Evolutionary conservation across 371 early-diverging fungal species (phyloP).

Genomic region (Saksenaea oblongispora): DNA sequence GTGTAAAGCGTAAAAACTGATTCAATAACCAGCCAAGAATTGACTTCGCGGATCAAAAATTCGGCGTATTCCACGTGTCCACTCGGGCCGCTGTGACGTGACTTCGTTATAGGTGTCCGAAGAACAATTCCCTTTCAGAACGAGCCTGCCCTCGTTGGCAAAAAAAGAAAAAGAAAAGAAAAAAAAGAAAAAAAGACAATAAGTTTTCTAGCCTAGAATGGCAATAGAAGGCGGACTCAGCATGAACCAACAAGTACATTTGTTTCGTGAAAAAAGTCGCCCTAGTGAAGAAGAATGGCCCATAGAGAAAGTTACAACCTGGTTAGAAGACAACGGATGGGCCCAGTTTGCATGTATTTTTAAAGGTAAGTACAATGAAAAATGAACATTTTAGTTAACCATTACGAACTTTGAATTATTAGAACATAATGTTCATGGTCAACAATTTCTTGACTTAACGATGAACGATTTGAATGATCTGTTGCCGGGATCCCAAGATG

Average conservation of each 20-base stretch:
- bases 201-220: slow-evolving; percentile 4
- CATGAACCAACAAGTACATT: slow-evolving; percentile 7
- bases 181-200: not conserved
- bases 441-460: slow-evolving; percentile 18
- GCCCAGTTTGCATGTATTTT: slow-evolving; percentile 9
- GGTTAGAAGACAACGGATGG: slow-evolving; percentile 24
- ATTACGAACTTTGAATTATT: not conserved
- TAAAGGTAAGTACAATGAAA: slow-evolving; percentile 14
- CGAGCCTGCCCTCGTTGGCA: too few relatives aligned
- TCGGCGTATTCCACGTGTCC: too few relatives aligned
- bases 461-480: slow-evolving; percentile 13
- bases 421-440: slow-evolving; percentile 23
- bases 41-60: too few relatives aligned
- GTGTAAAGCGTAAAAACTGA: too few relatives aligned
- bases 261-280: not conserved
- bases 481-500: slow-evolving; percentile 19
- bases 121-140: too few relatives aligned
- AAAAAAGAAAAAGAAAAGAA: too few relatives aligned
- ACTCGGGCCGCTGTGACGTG: too few relatives aligned
- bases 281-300: slow-evolving; percentile 17
- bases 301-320: slow-evolving; percentile 20
- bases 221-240: slow-evolving; percentile 8
- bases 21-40: too few relatives aligned
- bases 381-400: not conserved
- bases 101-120: too few relatives aligned